A percentile compares a stretch with the other conserved stretches of the same genome.
phyloP scores from a whole-genome alignment of 2,329 filamentous ascomycete species.

The Phyllosticta citribraziliensis region DNA sequence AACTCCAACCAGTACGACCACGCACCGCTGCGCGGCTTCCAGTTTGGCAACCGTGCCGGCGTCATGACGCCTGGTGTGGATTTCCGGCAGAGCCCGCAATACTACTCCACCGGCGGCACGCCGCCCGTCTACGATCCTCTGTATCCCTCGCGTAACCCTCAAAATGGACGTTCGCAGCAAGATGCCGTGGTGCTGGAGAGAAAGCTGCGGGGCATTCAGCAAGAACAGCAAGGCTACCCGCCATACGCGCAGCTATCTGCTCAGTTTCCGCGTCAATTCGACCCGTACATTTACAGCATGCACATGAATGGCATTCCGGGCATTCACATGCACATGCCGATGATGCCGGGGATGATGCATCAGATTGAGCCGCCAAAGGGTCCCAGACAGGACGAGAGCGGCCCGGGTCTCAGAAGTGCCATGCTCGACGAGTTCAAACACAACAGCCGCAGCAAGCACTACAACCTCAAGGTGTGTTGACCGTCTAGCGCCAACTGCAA shows the following conservation, averaged over 20 bases:
- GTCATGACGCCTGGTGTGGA: slow-evolving; percentile 32
- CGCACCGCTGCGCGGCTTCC: slow-evolving; percentile 29
- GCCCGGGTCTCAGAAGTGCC: slow-evolving; percentile 56
- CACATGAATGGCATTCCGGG: slow-evolving; percentile 17
- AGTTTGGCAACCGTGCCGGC: slow-evolving; percentile 32
- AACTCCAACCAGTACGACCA: slow-evolving; percentile 24
- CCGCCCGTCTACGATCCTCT: slow-evolving; percentile 35
- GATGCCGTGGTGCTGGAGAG: slow-evolving; percentile 38
- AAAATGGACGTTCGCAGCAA: slow-evolving; percentile 24
- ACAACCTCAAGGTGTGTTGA: slow-evolving; percentile 60
- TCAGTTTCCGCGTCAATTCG: slow-evolving; percentile 17
- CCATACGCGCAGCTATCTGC: slow-evolving; percentile 18
- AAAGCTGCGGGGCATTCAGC: slow-evolving; percentile 39
- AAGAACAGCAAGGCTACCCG: slow-evolving; percentile 25
- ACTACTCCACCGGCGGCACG: slow-evolving; percentile 37
- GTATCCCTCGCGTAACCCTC: slow-evolving; percentile 32
- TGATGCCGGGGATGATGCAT: slow-evolving; percentile 27
- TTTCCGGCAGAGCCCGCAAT: slow-evolving; percentile 34
- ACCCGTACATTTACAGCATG: slow-evolving; percentile 18
- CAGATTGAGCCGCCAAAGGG: slow-evolving; percentile 31
- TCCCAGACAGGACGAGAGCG: slow-evolving; percentile 47
- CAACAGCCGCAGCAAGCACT: slow-evolving; percentile 64
- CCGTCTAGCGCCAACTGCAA: background rate
- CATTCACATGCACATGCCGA: slow-evolving; percentile 26
- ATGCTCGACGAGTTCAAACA: slow-evolving; percentile 72